Conservation (phyloP, 768 basidiomycete genomes). For the Lactarius vividus region DNA sequence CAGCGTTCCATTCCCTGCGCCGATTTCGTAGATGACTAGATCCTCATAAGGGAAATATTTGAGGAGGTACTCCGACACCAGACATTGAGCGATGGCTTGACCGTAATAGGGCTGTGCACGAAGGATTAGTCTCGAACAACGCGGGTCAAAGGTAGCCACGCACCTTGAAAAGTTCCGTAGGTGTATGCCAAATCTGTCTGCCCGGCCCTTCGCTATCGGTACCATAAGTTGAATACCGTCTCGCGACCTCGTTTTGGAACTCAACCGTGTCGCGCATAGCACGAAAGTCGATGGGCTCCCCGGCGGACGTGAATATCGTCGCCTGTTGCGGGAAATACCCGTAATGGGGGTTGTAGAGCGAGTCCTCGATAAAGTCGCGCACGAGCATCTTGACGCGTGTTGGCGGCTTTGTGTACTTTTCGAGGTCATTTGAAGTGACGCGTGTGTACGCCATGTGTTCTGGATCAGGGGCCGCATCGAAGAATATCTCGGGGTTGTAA, state of each 20-base stretch:
- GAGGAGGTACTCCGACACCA: constrained; percentile 88
- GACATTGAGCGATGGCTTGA: constrained; percentile 81
- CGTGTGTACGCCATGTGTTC: constrained; percentile 49
- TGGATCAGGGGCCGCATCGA: constrained; percentile 46
- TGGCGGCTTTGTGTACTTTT: constrained; percentile 57
- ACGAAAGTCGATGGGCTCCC: constrained; percentile 63
- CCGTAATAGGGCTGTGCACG: constrained; percentile 85
- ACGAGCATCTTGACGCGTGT: constrained; percentile 87
- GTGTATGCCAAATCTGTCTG: constrained; percentile 97
- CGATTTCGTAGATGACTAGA: constrained; percentile 94
- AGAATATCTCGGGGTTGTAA: constrained; percentile 63
- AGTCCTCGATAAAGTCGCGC: constrained; percentile 95
- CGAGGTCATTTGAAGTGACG: constrained; percentile 72
- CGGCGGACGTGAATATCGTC: constrained; percentile 74
- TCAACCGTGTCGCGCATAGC: constrained; percentile 62
- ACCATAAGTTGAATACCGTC: constrained; percentile 71
- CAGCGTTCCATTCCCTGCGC: constrained; percentile 95
- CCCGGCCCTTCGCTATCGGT: constrained; percentile 67
- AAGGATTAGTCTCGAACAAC: constrained; percentile 17
- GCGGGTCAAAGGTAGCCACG: constrained; percentile 27
- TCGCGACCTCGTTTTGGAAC: constrained; percentile 80
- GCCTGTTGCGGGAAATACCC: constrained; percentile 96
- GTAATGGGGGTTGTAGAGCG: constrained; percentile 94
- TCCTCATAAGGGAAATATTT: constrained; percentile 97
- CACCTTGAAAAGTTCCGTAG: constrained; percentile 96